Conservation (phyloP, 495 filamentous ascomycete genomes). For the Antarctomyces pellizariae region DNA sequence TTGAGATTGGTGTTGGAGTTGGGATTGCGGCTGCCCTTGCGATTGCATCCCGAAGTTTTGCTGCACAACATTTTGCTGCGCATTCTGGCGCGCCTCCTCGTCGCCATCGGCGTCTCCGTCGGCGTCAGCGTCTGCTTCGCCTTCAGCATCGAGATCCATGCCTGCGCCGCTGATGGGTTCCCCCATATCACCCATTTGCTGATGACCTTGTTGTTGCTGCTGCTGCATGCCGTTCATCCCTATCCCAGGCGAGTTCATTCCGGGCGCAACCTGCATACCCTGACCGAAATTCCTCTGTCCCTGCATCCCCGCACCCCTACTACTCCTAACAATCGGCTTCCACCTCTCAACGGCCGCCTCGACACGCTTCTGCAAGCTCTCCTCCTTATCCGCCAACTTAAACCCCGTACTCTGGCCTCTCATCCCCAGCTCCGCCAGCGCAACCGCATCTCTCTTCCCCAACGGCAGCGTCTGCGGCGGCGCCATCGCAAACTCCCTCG, state of each 20-base stretch:
- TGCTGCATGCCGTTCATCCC: too few relatives aligned
- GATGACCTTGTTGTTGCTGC: too few relatives aligned
- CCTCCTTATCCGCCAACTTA: conserved; percentile 18
- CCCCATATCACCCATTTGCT: too few relatives aligned
- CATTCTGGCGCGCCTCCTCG: conserved; percentile 14
- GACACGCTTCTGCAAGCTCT: conserved; percentile 21
- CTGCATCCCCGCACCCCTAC: conserved; percentile 13
- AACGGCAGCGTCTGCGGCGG: conserved; percentile 39
- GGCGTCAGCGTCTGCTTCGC: conserved; percentile 18
- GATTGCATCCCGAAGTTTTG: conserved; percentile 7
- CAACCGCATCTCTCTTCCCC: conserved; percentile 16
- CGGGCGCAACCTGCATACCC: too few relatives aligned
- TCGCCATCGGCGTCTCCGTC: conserved; percentile 1
- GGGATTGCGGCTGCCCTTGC: conserved; percentile 8
- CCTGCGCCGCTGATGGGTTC: conserved; percentile 10
- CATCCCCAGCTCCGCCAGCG: conserved; percentile 14
- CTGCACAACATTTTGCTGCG: conserved; percentile 11
- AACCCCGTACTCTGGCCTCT: conserved; percentile 15
- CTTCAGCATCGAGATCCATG: neutral
- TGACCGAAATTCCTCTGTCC: too few relatives aligned
- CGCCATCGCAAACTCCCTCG: conserved; percentile 43
- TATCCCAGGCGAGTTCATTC: too few relatives aligned
- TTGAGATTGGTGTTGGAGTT: conserved; percentile 1
- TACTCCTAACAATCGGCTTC: conserved; percentile 24
- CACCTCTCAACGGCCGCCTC: conserved; percentile 25